Evolutionary conservation across 768 basidiomycete species (phyloP).

Genomic region (Lyophyllum shimeji): DNA sequence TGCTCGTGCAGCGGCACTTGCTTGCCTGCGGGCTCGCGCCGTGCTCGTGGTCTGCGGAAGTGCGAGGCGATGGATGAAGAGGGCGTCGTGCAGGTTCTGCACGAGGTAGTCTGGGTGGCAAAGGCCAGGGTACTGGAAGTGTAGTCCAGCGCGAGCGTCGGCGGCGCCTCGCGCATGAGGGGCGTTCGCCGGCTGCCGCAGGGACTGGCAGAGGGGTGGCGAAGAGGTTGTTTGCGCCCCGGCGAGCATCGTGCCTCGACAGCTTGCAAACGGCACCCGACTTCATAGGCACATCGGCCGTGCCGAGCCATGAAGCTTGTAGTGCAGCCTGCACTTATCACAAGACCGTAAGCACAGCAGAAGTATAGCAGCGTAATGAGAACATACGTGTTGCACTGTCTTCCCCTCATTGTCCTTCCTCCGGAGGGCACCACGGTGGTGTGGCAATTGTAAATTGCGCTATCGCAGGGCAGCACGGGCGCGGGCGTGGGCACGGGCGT

Average conservation of each 20-base stretch:
- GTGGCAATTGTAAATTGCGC: conserved; percentile 90
- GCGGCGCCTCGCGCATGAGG: conserved; percentile 59
- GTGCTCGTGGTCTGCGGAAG: conserved; percentile 26
- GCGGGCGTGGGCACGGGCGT: no score
- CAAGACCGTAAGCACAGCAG: conserved; percentile 1
- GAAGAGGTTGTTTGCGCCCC: conserved; percentile 49
- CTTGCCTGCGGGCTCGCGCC: conserved; percentile 45
- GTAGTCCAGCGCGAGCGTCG: conserved; percentile 69
- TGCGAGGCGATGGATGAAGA: conserved; percentile 45
- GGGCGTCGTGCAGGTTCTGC: conserved; percentile 45
- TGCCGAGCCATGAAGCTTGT: conserved; percentile 82
- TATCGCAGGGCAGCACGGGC: no score
- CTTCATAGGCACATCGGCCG: conserved; percentile 91
- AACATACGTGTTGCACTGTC: conserved; percentile 86
- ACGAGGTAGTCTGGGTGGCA: conserved; percentile 73
- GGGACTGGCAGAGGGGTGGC: conserved; percentile 76
- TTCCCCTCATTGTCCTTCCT: conserved; percentile 90
- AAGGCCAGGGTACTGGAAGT: conserved; percentile 63
- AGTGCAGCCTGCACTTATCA: conserved; percentile 75
- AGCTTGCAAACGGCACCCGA: conserved; percentile 88
- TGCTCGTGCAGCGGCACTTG: conserved; percentile 77
- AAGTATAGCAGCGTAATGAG: conserved; percentile 6
- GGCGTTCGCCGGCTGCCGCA: conserved; percentile 74
- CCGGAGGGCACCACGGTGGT: conserved; percentile 91
- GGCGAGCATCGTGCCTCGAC: conserved; percentile 76